phyloP scores from a whole-genome alignment of 2,329 filamentous ascomycete genomes.

The Myotisia sp. region DNA sequence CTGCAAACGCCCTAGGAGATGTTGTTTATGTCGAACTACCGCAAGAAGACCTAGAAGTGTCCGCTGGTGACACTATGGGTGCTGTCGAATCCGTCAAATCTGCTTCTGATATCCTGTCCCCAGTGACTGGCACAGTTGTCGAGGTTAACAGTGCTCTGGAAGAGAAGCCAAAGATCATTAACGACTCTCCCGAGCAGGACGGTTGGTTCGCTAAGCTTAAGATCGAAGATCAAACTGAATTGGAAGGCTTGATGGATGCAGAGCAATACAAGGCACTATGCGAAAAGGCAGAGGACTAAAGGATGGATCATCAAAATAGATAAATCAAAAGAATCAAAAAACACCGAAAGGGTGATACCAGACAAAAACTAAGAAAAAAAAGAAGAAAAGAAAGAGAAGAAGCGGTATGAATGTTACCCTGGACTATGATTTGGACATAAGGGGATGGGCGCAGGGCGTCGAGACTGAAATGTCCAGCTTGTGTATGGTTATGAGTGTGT shows the following conservation, averaged over 20 bases:
- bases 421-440: no score
- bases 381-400: no score
- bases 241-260: slow-evolving; percentile 62
- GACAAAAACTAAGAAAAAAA: no score
- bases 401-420: no score
- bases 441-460: no score
- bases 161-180: slow-evolving; percentile 75
- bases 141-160: slow-evolving; percentile 62
- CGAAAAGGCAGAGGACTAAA: slow-evolving; percentile 46
- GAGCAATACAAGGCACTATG: slow-evolving; percentile 61
- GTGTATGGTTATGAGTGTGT: no score
- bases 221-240: slow-evolving; percentile 54
- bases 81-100: slow-evolving; percentile 97
- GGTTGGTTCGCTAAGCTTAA: slow-evolving; percentile 89
- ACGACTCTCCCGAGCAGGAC: slow-evolving; percentile 75
- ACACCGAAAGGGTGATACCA: no score
- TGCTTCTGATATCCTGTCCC: slow-evolving; percentile 91
- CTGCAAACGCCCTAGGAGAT: slow-evolving; percentile 81
- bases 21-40: slow-evolving; percentile 97
- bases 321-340: no score
- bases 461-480: no score
- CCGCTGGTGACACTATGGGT: slow-evolving; percentile 69
- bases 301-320: no score
- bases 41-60: slow-evolving; percentile 50
- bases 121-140: slow-evolving; percentile 61